phyloP scores from a whole-genome alignment of 1,139 yeast species.

The Taiozyma sp. region DNA sequence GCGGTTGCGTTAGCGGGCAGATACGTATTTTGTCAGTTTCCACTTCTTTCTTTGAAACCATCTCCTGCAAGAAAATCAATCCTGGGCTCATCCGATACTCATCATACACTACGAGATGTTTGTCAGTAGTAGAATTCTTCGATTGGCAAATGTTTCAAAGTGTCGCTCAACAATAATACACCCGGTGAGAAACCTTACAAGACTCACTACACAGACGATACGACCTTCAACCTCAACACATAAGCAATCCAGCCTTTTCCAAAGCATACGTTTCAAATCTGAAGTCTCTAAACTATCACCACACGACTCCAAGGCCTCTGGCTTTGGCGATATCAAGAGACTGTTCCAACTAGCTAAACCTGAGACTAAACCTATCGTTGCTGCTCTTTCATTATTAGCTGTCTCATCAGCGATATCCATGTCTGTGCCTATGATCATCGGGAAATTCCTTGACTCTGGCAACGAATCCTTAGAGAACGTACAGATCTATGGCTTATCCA shows the following conservation, averaged over 20 bases:
- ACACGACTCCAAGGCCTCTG: slow-evolving; percentile 29
- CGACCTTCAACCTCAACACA: neutral
- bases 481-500: slow-evolving; percentile 45
- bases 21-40: neutral
- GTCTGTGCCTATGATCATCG: slow-evolving; percentile 78
- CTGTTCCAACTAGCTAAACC: slow-evolving; percentile 47
- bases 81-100: neutral
- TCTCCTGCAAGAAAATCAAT: neutral
- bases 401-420: slow-evolving; percentile 63
- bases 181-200: neutral
- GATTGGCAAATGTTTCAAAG: neutral
- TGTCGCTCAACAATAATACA: neutral
- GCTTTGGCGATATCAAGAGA: slow-evolving; percentile 37
- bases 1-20: neutral
- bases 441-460: slow-evolving; percentile 65
- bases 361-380: slow-evolving; percentile 44
- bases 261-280: neutral
- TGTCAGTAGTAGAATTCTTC: neutral
- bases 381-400: slow-evolving; percentile 60
- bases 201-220: neutral
- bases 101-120: neutral
- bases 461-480: slow-evolving; percentile 23
- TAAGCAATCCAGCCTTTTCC: neutral
- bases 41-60: neutral
- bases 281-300: slow-evolving; percentile 20